phyloP scores from a whole-genome alignment of 2,329 filamentous ascomycete genomes.

The Ophiosphaerella korrae region DNA sequence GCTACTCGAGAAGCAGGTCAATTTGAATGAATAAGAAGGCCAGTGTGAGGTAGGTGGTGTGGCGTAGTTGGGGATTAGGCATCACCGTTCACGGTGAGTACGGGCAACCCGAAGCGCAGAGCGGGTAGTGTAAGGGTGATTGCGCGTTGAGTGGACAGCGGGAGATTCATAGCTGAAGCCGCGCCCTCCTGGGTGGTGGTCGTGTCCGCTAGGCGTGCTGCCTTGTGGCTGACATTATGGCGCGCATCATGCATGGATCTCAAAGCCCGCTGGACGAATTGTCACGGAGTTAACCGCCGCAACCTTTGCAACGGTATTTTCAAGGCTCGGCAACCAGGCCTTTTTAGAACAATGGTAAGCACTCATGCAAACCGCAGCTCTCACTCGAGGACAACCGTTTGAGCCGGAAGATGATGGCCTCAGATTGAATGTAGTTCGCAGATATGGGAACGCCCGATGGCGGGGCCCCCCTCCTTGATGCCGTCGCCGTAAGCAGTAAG shows the following conservation, averaged over 20 bases:
- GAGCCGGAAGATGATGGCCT: not conserved
- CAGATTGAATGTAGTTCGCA: not conserved
- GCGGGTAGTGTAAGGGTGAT: slow-evolving; percentile 1
- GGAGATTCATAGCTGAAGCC: slow-evolving; percentile 15
- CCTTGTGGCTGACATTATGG: slow-evolving; percentile 12
- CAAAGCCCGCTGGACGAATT: slow-evolving; percentile 32
- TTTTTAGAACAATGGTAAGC: slow-evolving; percentile 15
- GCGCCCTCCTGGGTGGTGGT: slow-evolving; percentile 14
- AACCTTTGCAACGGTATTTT: slow-evolving; percentile 2
- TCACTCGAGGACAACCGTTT: not conserved
- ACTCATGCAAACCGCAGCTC: not conserved
- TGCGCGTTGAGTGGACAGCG: slow-evolving; percentile 11
- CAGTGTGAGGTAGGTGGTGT: slow-evolving; percentile 3
- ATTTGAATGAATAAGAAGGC: not conserved
- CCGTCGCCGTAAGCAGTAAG: slow-evolving; percentile 11
- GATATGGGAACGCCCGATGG: too few relatives aligned
- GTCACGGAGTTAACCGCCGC: slow-evolving; percentile 28
- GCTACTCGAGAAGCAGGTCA: not conserved
- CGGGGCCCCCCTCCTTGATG: not conserved
- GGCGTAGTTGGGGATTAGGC: slow-evolving; percentile 9
- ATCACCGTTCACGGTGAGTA: slow-evolving; percentile 9
- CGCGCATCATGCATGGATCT: slow-evolving; percentile 25
- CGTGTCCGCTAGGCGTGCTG: slow-evolving; percentile 24
- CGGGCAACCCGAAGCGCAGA: slow-evolving; percentile 4
- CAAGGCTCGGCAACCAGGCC: slow-evolving; percentile 11